These are phyloP conservation scores for Cadophora luteo-olivacea DNA, from an alignment of 2,329 filamentous ascomycete genomes.

Conservation along the genomic window DNA sequence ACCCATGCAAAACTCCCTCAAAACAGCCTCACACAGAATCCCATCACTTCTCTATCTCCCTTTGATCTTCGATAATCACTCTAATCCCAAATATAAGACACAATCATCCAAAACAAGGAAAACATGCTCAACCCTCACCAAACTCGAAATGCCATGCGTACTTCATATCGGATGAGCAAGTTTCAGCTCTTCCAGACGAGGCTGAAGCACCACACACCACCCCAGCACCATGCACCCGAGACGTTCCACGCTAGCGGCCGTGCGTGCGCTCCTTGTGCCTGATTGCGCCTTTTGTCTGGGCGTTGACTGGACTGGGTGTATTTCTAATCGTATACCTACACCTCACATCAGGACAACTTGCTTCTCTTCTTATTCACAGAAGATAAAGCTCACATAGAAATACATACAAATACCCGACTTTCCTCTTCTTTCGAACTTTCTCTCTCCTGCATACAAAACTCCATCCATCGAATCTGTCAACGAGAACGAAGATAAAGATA, in stretches of 20 bases:
- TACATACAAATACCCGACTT: too few species aligned
- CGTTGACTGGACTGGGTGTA: not conserved
- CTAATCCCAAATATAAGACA: not conserved
- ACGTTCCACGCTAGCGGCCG: slow-evolving; percentile 18
- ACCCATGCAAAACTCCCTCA: not conserved
- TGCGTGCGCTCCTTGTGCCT: slow-evolving; percentile 3
- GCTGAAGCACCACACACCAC: not conserved
- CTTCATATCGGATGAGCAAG: slow-evolving; percentile 10
- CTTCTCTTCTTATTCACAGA: too few species aligned
- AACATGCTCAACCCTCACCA: not conserved
- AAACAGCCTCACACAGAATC: not conserved
- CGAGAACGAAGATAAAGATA: too few species aligned
- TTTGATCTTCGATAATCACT: too few species aligned
- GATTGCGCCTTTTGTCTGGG: slow-evolving; percentile 4
- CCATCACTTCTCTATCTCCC: not conserved
- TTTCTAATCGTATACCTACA: slow-evolving; percentile 9
- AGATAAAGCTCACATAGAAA: too few species aligned
- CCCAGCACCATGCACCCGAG: not conserved
- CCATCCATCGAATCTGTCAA: too few species aligned
- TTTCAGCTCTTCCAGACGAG: slow-evolving; percentile 2
- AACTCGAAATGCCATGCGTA: too few species aligned
- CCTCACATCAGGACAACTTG: not conserved
- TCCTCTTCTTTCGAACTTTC: too few species aligned
- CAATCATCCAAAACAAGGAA: not conserved
- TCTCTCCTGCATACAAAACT: too few species aligned